Base-by-base conservation (phyloP, 2,329 filamentous ascomycete species). In the Thielaviopsis ethacetica region DNA sequence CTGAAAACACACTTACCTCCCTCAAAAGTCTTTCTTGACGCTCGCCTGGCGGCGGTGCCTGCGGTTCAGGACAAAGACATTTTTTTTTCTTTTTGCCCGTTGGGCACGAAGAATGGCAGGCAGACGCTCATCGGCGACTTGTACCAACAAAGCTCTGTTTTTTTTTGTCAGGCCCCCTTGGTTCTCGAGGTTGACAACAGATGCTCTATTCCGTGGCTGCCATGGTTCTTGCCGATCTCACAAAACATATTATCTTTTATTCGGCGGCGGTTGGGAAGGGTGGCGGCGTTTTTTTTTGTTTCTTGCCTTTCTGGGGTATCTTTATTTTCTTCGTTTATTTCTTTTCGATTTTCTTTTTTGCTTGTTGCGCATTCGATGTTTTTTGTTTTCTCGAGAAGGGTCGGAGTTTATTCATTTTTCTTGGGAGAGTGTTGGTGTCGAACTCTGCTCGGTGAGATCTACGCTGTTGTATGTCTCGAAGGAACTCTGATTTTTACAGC, bases 271-370 rank as follows among this genome's bases (percentile, higher is more conserved):
- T n/a, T 44, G 38, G 38, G 17, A 44, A 44, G 17, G 15, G 15
- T 9, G 15, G 38, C n/a, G 38, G 38, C 38, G 38, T 44, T 44
- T 44, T 44, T n/a, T 7, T 2, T 44, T 57, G 38, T 2, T 54
- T 41, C 6, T 53, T 50, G 44, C 9, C 5, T 24, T 61, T 63
- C 62, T 62, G 50, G 52, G 53, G 57, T 61, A 61, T 62, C 51
- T 26, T 60, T 30, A 57, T 22, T 53, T 53, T 61, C 59, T 53
- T 58, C 60, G 55, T 61, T 57, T 58, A 58, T 59, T 57, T 22
- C 59, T 60, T 59, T 57, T 54, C 38, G 57, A 60, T 60, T 53
- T 47, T 54, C 53, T 30, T 34, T 27, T 34, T 34, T 44, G 38
- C 5, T n/a, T 7, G 13, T 15, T 44, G n/a, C 38, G 38, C 38